These are phyloP conservation scores for Aspergillus incahuasiensis DNA, from an alignment of 495 filamentous ascomycete genomes.

Conservation along the genomic window DNA sequence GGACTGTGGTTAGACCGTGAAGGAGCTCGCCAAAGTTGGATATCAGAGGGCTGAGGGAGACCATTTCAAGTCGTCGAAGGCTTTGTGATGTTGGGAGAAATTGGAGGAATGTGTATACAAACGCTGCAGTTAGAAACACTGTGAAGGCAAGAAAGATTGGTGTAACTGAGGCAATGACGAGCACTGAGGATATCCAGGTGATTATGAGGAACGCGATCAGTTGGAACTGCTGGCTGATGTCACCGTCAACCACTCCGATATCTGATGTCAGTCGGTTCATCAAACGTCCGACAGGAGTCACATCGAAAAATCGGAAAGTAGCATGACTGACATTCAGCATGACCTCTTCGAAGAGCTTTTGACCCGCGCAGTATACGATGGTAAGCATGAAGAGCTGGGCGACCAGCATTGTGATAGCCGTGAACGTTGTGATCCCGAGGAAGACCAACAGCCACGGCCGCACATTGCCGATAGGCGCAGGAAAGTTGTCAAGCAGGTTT, in stretches of 20 bases:
- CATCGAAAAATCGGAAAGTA: conserved; percentile 83
- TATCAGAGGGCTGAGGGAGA: conserved; percentile 74
- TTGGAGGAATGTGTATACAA: conserved; percentile 62
- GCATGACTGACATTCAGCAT: conserved; percentile 67
- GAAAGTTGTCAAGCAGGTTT: conserved; percentile 52
- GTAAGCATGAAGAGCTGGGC: conserved; percentile 58
- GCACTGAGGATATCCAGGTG: conserved; percentile 63
- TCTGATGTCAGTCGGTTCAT: conserved; percentile 87
- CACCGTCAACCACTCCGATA: conserved; percentile 76
- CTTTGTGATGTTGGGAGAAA: conserved; percentile 82
- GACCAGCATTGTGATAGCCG: conserved; percentile 50
- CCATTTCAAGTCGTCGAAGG: conserved; percentile 76
- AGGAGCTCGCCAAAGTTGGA: conserved; percentile 80
- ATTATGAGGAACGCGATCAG: conserved; percentile 59
- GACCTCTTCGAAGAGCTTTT: conserved; percentile 61
- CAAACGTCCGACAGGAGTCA: conserved; percentile 74
- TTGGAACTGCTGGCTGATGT: conserved; percentile 66
- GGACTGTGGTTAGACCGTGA: conserved; percentile 74
- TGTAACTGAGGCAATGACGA: conserved; percentile 70
- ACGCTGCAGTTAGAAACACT: conserved; percentile 54
- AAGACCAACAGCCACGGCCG: conserved; percentile 69
- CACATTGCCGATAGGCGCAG: conserved; percentile 61
- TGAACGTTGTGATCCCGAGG: conserved; percentile 52
- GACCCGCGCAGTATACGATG: conserved; percentile 72
- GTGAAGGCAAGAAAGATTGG: conserved; percentile 71